Evolutionary conservation across 2,329 filamentous ascomycete genomes (phyloP).

Genomic region (Hortaea werneckii): DNA sequence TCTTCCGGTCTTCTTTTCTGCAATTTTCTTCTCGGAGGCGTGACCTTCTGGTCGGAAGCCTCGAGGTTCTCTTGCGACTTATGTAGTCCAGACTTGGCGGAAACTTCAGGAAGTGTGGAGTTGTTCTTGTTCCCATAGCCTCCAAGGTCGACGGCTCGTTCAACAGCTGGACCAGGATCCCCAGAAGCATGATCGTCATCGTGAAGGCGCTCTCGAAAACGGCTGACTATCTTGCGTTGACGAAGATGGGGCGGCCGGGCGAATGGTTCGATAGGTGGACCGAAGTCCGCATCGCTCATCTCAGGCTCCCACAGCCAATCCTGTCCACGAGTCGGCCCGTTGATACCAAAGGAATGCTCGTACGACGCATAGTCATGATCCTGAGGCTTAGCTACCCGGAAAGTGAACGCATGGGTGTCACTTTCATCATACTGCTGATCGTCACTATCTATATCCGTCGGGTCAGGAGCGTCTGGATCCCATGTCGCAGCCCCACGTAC

Average conservation of each 20-base stretch:
- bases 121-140: background rate
- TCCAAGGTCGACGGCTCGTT: background rate
- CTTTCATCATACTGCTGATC: no score
- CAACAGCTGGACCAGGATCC: background rate
- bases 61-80: background rate
- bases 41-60: background rate
- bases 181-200: background rate
- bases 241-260: background rate
- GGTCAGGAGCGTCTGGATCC: no score
- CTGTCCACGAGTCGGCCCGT: no score
- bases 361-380: background rate
- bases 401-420: background rate
- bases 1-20: background rate
- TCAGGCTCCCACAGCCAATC: background rate
- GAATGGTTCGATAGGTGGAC: background rate
- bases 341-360: no score
- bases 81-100: background rate
- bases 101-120: no score
- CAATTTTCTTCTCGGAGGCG: background rate
- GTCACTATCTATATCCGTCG: no score
- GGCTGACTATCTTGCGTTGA: background rate
- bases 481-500: no score
- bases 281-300: background rate
- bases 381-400: background rate
- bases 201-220: background rate